phyloP scores from a whole-genome alignment of 257 asterid genomes.

The Solanum etuberosum region DNA sequence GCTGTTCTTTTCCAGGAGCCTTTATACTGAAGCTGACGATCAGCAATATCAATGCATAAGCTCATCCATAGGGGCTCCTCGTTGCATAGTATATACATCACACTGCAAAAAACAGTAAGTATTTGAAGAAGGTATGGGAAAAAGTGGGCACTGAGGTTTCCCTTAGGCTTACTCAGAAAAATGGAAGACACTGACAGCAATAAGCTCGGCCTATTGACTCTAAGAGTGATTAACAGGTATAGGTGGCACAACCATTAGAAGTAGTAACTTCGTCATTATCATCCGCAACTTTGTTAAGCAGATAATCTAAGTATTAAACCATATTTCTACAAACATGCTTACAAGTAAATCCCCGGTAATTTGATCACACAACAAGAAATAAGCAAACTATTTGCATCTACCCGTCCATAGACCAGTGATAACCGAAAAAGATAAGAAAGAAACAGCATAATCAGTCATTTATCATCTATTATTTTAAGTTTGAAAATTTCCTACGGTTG shows the following conservation, averaged over 20 bases:
- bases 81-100: conserved; percentile 82
- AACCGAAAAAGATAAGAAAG: not conserved
- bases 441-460: not conserved
- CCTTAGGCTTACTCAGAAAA: not conserved
- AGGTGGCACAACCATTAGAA: not conserved
- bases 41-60: conserved; percentile 52
- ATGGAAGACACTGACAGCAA: not conserved
- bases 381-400: not conserved
- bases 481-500: not conserved
- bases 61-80: conserved; percentile 98
- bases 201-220: not conserved
- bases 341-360: not conserved
- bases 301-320: not conserved
- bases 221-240: not conserved
- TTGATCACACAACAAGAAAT: not conserved
- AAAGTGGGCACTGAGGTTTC: not conserved
- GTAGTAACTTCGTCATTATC: not conserved
- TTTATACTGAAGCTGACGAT: conserved; percentile 72
- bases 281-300: not conserved
- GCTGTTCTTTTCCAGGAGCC: conserved; percentile 97
- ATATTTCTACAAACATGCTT: not conserved
- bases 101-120: conserved; percentile 37
- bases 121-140: not conserved
- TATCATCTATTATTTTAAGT: not conserved
- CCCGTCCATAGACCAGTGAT: not conserved